These are phyloP conservation scores for Hirsutella minnesotensis DNA, from an alignment of 2,329 filamentous ascomycete genomes.

Conservation along the genomic window DNA sequence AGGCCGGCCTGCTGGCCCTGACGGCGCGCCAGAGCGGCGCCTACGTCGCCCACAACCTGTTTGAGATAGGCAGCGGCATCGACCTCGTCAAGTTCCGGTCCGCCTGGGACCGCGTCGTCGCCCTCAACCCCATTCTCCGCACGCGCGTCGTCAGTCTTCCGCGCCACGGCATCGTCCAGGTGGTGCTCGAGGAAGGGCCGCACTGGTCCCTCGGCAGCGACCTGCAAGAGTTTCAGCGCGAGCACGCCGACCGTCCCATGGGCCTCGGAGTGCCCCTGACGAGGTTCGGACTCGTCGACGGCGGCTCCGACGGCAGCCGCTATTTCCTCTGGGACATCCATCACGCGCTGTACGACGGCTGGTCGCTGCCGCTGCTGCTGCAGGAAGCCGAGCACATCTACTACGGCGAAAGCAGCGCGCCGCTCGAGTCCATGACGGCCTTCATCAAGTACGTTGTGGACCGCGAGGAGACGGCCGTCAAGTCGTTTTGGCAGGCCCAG, in stretches of 20 bases:
- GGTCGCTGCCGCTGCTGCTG: slow-evolving; percentile 29
- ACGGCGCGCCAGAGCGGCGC: slow-evolving; percentile 6
- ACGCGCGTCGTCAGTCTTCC: slow-evolving; percentile 7
- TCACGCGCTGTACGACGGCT: slow-evolving; percentile 41
- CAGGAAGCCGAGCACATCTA: slow-evolving; percentile 7
- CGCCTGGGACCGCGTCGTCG: slow-evolving; percentile 8
- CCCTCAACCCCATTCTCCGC: slow-evolving; percentile 6
- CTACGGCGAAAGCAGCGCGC: background rate
- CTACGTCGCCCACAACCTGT: slow-evolving; percentile 9
- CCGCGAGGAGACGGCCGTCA: slow-evolving; percentile 8
- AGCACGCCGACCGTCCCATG: slow-evolving; percentile 3
- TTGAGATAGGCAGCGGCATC: slow-evolving; percentile 4
- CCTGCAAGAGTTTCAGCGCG: background rate
- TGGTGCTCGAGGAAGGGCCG: slow-evolving; percentile 3
- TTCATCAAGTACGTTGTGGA: slow-evolving; percentile 31
- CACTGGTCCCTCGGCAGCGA: slow-evolving; percentile 1
- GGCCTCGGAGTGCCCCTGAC: slow-evolving; percentile 7
- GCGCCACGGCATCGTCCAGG: slow-evolving; percentile 8
- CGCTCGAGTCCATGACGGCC: slow-evolving; percentile 16
- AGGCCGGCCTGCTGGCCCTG: slow-evolving; percentile 10
- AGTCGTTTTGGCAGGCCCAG: slow-evolving; percentile 28
- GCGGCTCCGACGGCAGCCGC: background rate
- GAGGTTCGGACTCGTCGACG: slow-evolving; percentile 4
- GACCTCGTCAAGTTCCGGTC: slow-evolving; percentile 4
- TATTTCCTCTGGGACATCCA: slow-evolving; percentile 10